phyloP scores from a whole-genome alignment of 176 grass and related monocot species.

The Cenchrus americanus region DNA sequence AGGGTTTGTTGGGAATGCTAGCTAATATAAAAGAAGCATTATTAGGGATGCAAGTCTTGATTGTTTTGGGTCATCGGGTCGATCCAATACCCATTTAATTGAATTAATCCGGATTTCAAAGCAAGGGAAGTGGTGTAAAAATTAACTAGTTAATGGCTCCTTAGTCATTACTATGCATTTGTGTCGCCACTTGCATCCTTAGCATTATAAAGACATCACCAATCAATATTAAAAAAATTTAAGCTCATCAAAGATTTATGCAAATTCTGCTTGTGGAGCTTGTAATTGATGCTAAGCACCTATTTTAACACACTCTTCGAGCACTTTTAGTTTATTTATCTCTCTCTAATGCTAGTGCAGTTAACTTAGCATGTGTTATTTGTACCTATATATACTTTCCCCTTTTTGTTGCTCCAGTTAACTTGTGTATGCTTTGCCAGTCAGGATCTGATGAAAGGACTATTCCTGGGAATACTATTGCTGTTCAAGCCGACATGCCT shows the following conservation, averaged over 20 bases:
- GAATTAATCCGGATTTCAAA: background rate
- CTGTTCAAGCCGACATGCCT: conserved; percentile 99
- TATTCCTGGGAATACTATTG: conserved; percentile 93
- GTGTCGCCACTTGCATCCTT: too few species aligned
- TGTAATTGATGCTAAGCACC: conserved; percentile 10
- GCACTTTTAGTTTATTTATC: background rate
- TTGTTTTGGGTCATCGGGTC: background rate
- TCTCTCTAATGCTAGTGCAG: background rate
- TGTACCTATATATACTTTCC: background rate
- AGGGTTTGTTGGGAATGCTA: background rate
- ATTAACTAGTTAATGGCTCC: too few species aligned
- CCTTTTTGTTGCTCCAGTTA: background rate
- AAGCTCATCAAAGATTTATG: background rate
- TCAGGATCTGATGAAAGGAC: conserved; percentile 93
- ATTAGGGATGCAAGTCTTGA: background rate
- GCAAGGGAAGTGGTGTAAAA: background rate
- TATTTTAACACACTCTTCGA: background rate
- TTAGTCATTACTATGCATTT: too few species aligned
- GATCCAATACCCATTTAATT: background rate
- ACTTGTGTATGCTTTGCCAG: conserved; percentile 53
- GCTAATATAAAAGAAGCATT: conserved; percentile 2
- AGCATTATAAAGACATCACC: background rate
- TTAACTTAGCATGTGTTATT: background rate
- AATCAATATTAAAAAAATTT: conserved; percentile 10
- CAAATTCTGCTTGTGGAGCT: background rate